Evolutionary conservation across 2,329 filamentous ascomycete species (phyloP), one percentile per base, ranked within the genome.

Genomic region (Hymenotorrendiella dingleyae): DNA sequence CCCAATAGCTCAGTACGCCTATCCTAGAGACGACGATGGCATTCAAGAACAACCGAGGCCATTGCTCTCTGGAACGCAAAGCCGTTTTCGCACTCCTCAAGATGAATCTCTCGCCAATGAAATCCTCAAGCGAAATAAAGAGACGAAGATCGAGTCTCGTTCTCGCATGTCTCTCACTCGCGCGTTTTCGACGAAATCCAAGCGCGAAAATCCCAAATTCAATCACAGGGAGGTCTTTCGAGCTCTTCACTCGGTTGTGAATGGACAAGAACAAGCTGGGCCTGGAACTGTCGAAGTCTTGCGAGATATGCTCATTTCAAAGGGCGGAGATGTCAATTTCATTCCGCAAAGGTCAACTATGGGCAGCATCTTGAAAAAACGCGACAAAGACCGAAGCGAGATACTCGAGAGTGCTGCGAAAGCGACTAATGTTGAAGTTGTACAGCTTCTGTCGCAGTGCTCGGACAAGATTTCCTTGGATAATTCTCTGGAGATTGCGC

Each of bases 81-180:
- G 22, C 7, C 43, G 42, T 16, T 46, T 47, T 35, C 42, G 44
- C 19, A 51, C 40, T 7, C 10, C 42, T n/a, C 19, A 51, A 27
- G 48, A 53, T 17, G 44, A 51, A 30, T 10, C 22, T 24, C 33
- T 17, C 10, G 48, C 50, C 3, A 28, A 41, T 6, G 43, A 49
- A n/a, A 53, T 53, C 20, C 46, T 51, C 26, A 9, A 10, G 14
- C 48, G 50, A 17, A 46, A 53, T 24, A 53, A 51, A 39, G 48
- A 49, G 5, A 36, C 26, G 9, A 53, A 53, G 30, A 49, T 51
- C 28, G 48, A 53, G 29, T 40, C 28, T 12, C 42, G 46, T 12
- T 51, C 44, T 36, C 27, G 24, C 8, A 7, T 43, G 16, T 43
- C 40, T 3, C n/a, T n/a, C n/a, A n/a, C n/a, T n/a, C 14, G 24